Evolutionary conservation across 257 asterid genomes (phyloP), one percentile per base, ranked within the genome.

Genomic region (Handroanthus guayacan): DNA sequence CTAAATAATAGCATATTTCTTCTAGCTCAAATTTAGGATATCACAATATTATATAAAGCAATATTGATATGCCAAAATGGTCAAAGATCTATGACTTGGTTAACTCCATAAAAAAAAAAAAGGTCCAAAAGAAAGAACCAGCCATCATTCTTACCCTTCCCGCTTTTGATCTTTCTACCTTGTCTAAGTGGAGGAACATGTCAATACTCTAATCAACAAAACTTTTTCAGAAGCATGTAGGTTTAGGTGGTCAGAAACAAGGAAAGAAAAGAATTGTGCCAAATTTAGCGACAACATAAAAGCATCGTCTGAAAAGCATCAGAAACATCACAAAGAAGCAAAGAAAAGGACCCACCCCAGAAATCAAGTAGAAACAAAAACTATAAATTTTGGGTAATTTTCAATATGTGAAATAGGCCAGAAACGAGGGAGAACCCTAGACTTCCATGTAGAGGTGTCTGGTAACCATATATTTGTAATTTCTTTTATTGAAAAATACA

Each of bases 371-470:
- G 47, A 34, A 63, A 10, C 10, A 55, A 14, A 31, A 41, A n/a
- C 8, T 4, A 6, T 2, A 48, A 17, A 20, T 48, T 62, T 60
- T 14, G 11, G 11, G 7, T 39, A 69, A 18, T 69, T 77, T 58
- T 36, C 55, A 34, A 51, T 37, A 36, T 51, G n/a, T 36, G 75
- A 38, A 52, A 17, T 3, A n/a, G 48, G 71, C 9, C n/a, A 62
- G 38, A 43, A 13, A 25, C 12, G 56, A 65, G 58, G 36, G 62
- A 47, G 71, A 65, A 72, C 14, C 52, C 34, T 64, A 44, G 69
- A 44, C 74, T 72, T 65, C 14, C 52, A 20, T 65, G 57, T 6
- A 43, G 45, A 25, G 64, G 8, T 12, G 25, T 44, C n/a, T 51
- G 37, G 67, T 48, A 61, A 55, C 62, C 58, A 17, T 62, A 56